Evolutionary conservation across 176 grass and related monocot genomes (phyloP).

Genomic region (Oryza longistaminata): DNA sequence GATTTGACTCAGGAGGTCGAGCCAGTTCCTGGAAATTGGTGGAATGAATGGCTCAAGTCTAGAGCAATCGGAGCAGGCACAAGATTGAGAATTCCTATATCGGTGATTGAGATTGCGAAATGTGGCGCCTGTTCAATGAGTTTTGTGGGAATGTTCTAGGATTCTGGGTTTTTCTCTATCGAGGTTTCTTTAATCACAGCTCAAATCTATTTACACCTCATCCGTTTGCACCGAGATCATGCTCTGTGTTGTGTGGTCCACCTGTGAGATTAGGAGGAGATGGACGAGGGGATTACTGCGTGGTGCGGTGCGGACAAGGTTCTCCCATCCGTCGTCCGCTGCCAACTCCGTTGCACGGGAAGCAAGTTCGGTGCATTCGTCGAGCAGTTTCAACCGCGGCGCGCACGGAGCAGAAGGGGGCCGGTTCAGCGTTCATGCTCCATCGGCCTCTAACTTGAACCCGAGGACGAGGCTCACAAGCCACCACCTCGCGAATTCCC

Average conservation of each 20-base stretch:
- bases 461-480: slow-evolving; percentile 24
- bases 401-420: slow-evolving; percentile 38
- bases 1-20: slow-evolving; percentile 21
- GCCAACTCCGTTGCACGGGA: slow-evolving; percentile 42
- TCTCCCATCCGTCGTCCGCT: slow-evolving; percentile 70
- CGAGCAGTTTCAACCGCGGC: slow-evolving; percentile 53
- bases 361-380: slow-evolving; percentile 52
- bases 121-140: slow-evolving; percentile 54
- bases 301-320: slow-evolving; percentile 82
- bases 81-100: not conserved
- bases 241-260: not conserved
- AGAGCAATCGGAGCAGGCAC: not conserved
- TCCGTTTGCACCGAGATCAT: not conserved
- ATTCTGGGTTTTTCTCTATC: slow-evolving; percentile 61
- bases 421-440: slow-evolving; percentile 39
- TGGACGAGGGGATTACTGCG: slow-evolving; percentile 70
- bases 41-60: not conserved
- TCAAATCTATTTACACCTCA: not conserved
- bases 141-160: slow-evolving; percentile 57
- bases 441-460: slow-evolving; percentile 45
- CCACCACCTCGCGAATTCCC: not conserved
- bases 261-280: slow-evolving; percentile 23
- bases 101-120: slow-evolving; percentile 19
- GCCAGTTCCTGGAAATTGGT: not conserved
- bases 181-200: slow-evolving; percentile 44